phyloP scores from a whole-genome alignment of 805 yeast species.

The Schizosaccharomyces japonicus region DNA sequence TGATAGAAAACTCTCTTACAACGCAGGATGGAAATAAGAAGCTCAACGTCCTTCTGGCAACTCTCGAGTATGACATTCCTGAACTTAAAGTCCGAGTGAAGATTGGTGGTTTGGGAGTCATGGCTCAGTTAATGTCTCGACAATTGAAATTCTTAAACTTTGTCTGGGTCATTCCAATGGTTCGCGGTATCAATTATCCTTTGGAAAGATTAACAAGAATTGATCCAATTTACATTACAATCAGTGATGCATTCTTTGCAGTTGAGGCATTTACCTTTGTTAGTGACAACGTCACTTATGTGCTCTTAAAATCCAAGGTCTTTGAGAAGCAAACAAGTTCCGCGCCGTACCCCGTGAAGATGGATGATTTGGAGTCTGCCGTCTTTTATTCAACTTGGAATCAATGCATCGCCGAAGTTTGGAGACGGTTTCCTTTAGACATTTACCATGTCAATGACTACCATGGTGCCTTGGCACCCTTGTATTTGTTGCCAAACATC shows the following conservation, averaged over 20 bases:
- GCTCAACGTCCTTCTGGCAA: background rate
- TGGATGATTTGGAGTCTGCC: conserved; percentile 3
- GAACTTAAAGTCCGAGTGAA: background rate
- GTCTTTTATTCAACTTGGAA: conserved; percentile 3
- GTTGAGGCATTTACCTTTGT: background rate
- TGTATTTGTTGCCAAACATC: conserved; percentile 4
- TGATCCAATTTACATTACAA: background rate
- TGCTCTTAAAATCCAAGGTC: background rate
- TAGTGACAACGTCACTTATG: background rate
- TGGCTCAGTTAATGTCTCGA: conserved; percentile 2
- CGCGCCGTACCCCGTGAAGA: conserved; percentile 2
- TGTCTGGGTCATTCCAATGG: conserved; percentile 1
- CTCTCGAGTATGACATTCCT: background rate
- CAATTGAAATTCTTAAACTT: background rate
- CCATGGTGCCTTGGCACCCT: conserved; percentile 5
- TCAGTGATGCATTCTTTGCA: background rate
- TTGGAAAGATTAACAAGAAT: background rate
- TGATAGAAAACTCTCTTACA: background rate
- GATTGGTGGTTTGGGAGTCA: conserved; percentile 2
- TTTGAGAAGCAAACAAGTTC: background rate
- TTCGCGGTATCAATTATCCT: background rate
- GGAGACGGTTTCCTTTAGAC: conserved; percentile 1
- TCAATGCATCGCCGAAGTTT: conserved; percentile 5
- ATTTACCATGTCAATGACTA: conserved; percentile 3
- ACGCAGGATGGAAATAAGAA: background rate